Evolutionary conservation across 1,284 basidiomycete species (phyloP).

Genomic region (Cryptococcus amylolentus): DNA sequence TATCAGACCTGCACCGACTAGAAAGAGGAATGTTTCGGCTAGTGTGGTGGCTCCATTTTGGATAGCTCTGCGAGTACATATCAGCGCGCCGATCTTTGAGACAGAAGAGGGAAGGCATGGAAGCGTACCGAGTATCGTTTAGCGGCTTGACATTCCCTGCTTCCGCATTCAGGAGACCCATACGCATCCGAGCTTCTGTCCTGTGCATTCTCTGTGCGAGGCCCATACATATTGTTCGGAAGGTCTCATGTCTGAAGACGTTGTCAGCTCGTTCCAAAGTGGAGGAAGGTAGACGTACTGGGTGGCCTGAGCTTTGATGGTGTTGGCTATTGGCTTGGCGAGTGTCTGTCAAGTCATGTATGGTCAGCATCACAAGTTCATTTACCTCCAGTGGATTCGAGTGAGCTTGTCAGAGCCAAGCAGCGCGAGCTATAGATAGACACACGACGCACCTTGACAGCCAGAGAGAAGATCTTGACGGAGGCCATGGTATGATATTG

Average conservation of each 20-base stretch:
- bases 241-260: conserved; percentile 65
- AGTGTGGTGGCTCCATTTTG: conserved; percentile 82
- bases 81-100: not conserved
- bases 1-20: conserved; percentile 71
- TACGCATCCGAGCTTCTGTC: conserved; percentile 70
- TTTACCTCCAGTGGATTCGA: not conserved
- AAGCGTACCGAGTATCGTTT: conserved; percentile 69
- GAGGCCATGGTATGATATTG: conserved; percentile 58
- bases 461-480: conserved; percentile 63
- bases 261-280: not conserved
- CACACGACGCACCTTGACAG: conserved; percentile 62
- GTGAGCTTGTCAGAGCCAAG: not conserved
- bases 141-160: conserved; percentile 72
- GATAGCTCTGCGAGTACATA: conserved; percentile 61
- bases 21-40: conserved; percentile 81
- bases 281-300: conserved; percentile 56
- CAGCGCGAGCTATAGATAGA: not conserved
- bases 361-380: conserved; percentile 3
- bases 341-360: conserved; percentile 59
- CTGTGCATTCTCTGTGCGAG: conserved; percentile 72
- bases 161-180: conserved; percentile 73
- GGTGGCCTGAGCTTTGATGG: conserved; percentile 70
- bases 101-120: not conserved
- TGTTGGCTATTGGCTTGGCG: conserved; percentile 75
- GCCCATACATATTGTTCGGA: conserved; percentile 68